Percentiles rank a stretch among this genome's conserved stretches.
phyloP scores from a whole-genome alignment of 345 rosid genomes.

The Aquilaria sinensis region DNA sequence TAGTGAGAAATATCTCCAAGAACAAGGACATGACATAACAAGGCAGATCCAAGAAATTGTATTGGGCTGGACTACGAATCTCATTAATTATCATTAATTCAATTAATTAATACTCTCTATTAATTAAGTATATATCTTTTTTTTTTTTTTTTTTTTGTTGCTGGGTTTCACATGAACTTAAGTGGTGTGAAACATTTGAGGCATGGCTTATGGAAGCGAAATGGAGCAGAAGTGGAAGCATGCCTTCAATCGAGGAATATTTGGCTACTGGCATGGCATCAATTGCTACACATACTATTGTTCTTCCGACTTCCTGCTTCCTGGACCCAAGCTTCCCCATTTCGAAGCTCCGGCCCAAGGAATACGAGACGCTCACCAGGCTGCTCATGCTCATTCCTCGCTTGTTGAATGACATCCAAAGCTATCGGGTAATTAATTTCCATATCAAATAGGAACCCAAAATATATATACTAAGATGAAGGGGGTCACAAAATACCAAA shows the following conservation, averaged over 20 bases:
- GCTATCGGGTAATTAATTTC: conserved; percentile 36
- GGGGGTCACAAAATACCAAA: too few relatives aligned
- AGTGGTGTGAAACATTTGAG: conserved; percentile 67
- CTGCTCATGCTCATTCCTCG: conserved; percentile 46
- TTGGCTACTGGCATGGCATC: conserved; percentile 41
- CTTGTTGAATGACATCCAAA: conserved; percentile 51
- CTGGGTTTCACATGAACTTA: too few relatives aligned
- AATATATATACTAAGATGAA: too few relatives aligned
- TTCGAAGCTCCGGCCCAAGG: conserved; percentile 18
- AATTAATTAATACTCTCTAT: not conserved
- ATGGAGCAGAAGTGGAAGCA: conserved; percentile 37
- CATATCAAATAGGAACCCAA: too few relatives aligned
- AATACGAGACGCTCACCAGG: conserved; percentile 33
- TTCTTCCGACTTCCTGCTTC: conserved; percentile 36
- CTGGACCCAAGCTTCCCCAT: conserved; percentile 20
- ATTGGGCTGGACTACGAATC: not conserved
- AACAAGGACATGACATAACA: conserved; percentile 31
- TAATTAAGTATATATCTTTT: too few relatives aligned
- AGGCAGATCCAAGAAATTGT: conserved; percentile 33
- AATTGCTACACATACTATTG: conserved; percentile 34
- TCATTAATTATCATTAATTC: not conserved
- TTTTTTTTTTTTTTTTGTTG: not conserved
- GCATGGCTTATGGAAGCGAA: conserved; percentile 56
- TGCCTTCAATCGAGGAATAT: conserved; percentile 39
- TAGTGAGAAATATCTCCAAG: conserved; percentile 17